phyloP scores from a whole-genome alignment of 257 asterid genomes.

The Nicotiana sylvestris region DNA sequence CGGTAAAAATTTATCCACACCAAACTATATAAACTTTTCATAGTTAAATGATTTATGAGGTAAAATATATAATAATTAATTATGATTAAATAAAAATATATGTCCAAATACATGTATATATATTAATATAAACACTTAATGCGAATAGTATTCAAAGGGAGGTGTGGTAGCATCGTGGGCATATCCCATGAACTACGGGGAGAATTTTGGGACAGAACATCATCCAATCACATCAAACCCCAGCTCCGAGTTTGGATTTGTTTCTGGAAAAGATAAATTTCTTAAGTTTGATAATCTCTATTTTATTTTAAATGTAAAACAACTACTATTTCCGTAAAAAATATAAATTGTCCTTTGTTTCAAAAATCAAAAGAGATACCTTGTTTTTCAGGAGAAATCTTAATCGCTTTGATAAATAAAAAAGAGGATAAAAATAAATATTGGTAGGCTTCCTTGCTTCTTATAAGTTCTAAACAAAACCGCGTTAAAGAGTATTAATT shows the following conservation, averaged over 20 bases:
- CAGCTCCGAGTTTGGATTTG: neutral
- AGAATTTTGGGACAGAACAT: neutral
- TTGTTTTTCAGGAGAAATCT: neutral
- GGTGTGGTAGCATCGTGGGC: neutral
- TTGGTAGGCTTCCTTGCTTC: neutral
- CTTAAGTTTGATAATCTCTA: too few species aligned
- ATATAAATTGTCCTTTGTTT: neutral
- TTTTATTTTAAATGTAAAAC: too few species aligned
- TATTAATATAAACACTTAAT: too few species aligned
- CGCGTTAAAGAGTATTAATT: neutral
- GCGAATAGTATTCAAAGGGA: neutral
- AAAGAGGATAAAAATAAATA: too few species aligned
- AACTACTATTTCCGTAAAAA: neutral
- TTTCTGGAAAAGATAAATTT: too few species aligned
- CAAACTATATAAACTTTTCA: too few species aligned
- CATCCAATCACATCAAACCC: neutral
- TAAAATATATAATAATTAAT: too few species aligned
- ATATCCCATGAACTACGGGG: slow-evolving; percentile 20
- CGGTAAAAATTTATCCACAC: too few species aligned
- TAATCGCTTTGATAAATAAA: too few species aligned
- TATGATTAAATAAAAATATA: too few species aligned
- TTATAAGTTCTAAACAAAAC: neutral
- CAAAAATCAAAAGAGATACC: neutral
- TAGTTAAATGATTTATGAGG: too few species aligned
- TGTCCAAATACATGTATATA: too few species aligned